Evolutionary conservation across 129 eudicot genomes (phyloP).

Genomic region (Lonicera japonica): DNA sequence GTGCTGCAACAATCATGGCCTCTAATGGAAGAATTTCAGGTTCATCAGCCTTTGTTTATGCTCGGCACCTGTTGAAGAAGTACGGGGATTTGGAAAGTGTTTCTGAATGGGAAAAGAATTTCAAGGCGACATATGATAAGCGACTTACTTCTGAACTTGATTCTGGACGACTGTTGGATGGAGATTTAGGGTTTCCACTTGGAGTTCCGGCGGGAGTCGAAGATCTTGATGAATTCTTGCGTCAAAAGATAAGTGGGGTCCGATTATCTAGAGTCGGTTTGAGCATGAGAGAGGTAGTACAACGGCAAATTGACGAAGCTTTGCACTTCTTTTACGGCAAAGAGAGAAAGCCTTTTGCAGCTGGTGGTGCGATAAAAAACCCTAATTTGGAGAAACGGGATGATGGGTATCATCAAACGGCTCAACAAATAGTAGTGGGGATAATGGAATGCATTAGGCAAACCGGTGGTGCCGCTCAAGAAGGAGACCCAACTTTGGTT

Average conservation of each 20-base stretch:
- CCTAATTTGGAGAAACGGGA: slow-evolving; percentile 60
- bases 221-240: slow-evolving; percentile 74
- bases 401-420: slow-evolving; percentile 55
- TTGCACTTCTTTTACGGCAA: slow-evolving; percentile 49
- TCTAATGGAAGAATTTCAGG: slow-evolving; percentile 70
- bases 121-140: slow-evolving; percentile 69
- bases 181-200: slow-evolving; percentile 65
- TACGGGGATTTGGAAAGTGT: slow-evolving; percentile 61
- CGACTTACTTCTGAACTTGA: slow-evolving; percentile 75
- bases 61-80: slow-evolving; percentile 69
- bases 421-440: slow-evolving; percentile 68
- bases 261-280: slow-evolving; percentile 81
- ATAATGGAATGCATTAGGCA: slow-evolving; percentile 92
- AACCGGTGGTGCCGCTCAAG: slow-evolving; percentile 99
- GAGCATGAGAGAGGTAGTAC: slow-evolving; percentile 81
- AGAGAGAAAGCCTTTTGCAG: slow-evolving; percentile 62
- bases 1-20: slow-evolving; percentile 53
- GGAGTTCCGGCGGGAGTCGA: slow-evolving; percentile 93
- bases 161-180: slow-evolving; percentile 64
- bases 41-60: slow-evolving; percentile 64
- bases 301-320: slow-evolving; percentile 62
- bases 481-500: slow-evolving; percentile 94
- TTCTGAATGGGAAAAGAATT: slow-evolving; percentile 72
- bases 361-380: slow-evolving; percentile 33
- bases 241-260: slow-evolving; percentile 71